These are phyloP conservation scores for Aotearoamyces nothofagi DNA, from an alignment of 2,329 filamentous ascomycete genomes.

Conservation along the genomic window DNA sequence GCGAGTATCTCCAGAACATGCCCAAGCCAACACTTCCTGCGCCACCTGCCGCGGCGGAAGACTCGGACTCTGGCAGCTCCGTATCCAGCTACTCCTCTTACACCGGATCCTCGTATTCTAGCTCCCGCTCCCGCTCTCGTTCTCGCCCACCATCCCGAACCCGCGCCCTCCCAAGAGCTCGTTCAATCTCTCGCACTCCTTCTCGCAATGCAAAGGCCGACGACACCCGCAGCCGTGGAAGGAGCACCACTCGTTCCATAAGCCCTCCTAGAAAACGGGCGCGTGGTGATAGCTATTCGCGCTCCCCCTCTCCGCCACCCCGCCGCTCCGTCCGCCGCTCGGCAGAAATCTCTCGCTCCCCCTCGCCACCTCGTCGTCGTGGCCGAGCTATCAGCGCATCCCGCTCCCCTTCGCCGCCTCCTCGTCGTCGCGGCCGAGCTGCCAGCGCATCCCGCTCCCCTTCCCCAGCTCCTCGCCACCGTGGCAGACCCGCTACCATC, in stretches of 20 bases:
- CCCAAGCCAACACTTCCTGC: constrained; percentile 71
- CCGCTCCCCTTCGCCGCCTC: too few relatives aligned
- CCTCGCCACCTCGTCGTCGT: not conserved
- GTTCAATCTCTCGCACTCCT: constrained; percentile 8
- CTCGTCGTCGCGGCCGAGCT: not conserved
- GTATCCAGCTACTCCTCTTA: constrained; percentile 70
- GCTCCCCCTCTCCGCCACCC: constrained; percentile 1
- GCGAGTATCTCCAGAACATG: constrained; percentile 76
- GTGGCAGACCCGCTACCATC: not conserved
- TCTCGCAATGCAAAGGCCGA: constrained; percentile 7
- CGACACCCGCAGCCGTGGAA: constrained; percentile 10
- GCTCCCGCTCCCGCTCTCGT: constrained; percentile 17
- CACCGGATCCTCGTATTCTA: constrained; percentile 43
- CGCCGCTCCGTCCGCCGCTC: not conserved
- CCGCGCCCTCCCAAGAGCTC: constrained; percentile 7
- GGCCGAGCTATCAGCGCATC: not conserved
- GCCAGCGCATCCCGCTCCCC: not conserved
- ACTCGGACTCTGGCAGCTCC: constrained; percentile 48
- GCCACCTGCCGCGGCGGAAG: constrained; percentile 36
- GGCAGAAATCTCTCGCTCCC: too few relatives aligned
- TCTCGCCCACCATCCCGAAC: constrained; percentile 7
- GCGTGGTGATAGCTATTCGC: constrained; percentile 1
- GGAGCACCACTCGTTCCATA: constrained; percentile 13
- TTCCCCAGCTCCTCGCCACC: not conserved
- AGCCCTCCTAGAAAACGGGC: constrained; percentile 10